Evolutionary conservation across 2,329 filamentous ascomycete species (phyloP).

Genomic region (Botryotinia narcissicola): DNA sequence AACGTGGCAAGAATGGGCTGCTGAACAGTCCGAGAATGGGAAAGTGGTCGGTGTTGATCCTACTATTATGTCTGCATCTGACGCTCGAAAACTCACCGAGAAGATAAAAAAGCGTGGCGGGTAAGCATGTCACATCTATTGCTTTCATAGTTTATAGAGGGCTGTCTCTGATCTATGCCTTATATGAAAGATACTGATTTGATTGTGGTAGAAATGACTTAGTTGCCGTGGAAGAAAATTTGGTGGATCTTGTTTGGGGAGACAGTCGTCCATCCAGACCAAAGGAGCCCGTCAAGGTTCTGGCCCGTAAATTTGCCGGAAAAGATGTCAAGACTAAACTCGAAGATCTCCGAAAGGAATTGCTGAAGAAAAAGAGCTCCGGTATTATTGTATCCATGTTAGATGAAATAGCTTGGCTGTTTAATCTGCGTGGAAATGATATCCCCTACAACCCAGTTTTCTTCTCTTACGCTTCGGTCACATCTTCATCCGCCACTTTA

Average conservation of each 20-base stretch:
- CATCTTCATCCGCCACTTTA: constrained; percentile 70
- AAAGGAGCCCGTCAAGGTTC: constrained; percentile 69
- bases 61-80: constrained; percentile 72
- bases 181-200: constrained; percentile 5
- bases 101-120: constrained; percentile 87
- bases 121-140: constrained; percentile 38
- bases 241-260: constrained; percentile 91
- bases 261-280: constrained; percentile 70
- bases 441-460: constrained; percentile 98
- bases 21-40: constrained; percentile 79
- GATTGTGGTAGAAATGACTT: constrained; percentile 48
- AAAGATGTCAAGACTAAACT: constrained; percentile 83
- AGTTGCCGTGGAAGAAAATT: constrained; percentile 72
- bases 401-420: constrained; percentile 97
- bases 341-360: constrained; percentile 79
- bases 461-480: constrained; percentile 92
- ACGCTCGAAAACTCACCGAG: constrained; percentile 73
- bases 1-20: constrained; percentile 96
- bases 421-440: constrained; percentile 91
- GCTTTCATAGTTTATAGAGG: background rate
- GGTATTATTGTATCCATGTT: constrained; percentile 92
- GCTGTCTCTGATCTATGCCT: background rate
- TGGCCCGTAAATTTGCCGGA: constrained; percentile 72
- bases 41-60: constrained; percentile 91
- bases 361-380: constrained; percentile 83